Percentiles rank a stretch among this genome's conserved stretches.
Conservation (phyloP, 2,329 filamentous ascomycete species). For the Stagonosporopsis rhizophila region DNA sequence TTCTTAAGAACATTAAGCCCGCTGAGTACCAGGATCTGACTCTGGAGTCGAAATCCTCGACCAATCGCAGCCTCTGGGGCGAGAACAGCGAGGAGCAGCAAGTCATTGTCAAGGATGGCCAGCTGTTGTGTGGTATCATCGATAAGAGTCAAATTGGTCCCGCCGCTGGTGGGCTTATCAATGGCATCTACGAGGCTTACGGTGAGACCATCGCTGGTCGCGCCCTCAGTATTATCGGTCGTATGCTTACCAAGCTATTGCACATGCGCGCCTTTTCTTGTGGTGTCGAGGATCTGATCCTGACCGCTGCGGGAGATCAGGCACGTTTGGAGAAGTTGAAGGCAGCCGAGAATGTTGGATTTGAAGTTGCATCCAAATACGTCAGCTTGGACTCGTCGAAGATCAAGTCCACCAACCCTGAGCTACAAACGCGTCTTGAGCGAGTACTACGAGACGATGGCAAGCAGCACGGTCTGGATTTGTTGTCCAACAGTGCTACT, state of each 20-base stretch:
- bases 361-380: constrained; percentile 83
- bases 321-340: constrained; percentile 72
- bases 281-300: constrained; percentile 92
- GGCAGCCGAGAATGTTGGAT: constrained; percentile 72
- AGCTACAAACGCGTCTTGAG: constrained; percentile 81
- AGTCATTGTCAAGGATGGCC: constrained; percentile 85
- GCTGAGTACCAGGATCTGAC: constrained; percentile 76
- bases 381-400: constrained; percentile 77
- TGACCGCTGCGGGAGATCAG: constrained; percentile 80
- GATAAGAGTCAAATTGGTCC: constrained; percentile 97
- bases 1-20: constrained; percentile 90
- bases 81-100: constrained; percentile 74
- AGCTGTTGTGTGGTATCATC: constrained; percentile 87
- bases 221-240: constrained; percentile 85
- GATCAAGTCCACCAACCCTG: constrained; percentile 68
- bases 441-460: constrained; percentile 88
- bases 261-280: constrained; percentile 96
- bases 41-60: constrained; percentile 79
- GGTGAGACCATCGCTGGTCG: constrained; percentile 86
- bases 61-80: constrained; percentile 82
- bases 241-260: constrained; percentile 85
- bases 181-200: constrained; percentile 92
- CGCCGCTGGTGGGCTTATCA: constrained; percentile 83
- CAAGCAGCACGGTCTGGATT: constrained; percentile 90
- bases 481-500: constrained; percentile 77